Evolutionary conservation across 2,329 filamentous ascomycete genomes (phyloP), one percentile per base, ranked within the genome.

Genomic region (Colletotrichum sojae): DNA sequence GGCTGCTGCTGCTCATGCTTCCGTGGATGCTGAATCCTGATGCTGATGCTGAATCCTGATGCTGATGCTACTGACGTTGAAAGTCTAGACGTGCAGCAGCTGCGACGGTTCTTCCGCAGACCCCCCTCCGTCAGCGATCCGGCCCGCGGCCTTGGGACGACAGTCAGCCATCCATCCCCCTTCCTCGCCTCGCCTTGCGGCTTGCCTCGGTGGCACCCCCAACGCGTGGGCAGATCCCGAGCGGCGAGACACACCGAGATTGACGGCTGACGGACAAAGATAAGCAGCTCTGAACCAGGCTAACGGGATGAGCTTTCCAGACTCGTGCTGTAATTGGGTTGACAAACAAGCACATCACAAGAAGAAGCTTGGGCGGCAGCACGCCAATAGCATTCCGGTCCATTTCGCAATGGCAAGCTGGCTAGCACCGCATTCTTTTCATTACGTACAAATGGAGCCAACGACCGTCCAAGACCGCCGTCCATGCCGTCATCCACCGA

Each of bases 401-500:
- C 54, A 63, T 63, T 51, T 54, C 54, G 63, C 45, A 70, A 68
- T 70, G 57, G 27, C 53, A 31, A 56, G 57, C 57, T 63, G 22
- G 46, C 54, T 56, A 68, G 67, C 57, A 63, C 48, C 57, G 63
- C 63, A 68, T 68, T 68, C 62, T 70, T 69, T 46, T 43, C 52
- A 71, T 71, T 71, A 71, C 69, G 69, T 71, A 71, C 69, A 71
- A 71, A 70, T 53, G 52, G 59, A 69, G 52, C 60, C 59, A 56
- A 51, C 22, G 20, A 31, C 45, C 51, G 43, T 63, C 56, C n/a
- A 43, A 61, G 40, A 58, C 43, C 15, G 52, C 40, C 57, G 36
- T 48, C 55, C 52, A 71, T 71, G 66, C 61, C 69, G 69, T 67
- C 66, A 65, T 58, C 56, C 39, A 70, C 39, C 67, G 48, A 51